Conservation (phyloP, 2,329 filamentous ascomycete genomes). For the Penicillium sp. region DNA sequence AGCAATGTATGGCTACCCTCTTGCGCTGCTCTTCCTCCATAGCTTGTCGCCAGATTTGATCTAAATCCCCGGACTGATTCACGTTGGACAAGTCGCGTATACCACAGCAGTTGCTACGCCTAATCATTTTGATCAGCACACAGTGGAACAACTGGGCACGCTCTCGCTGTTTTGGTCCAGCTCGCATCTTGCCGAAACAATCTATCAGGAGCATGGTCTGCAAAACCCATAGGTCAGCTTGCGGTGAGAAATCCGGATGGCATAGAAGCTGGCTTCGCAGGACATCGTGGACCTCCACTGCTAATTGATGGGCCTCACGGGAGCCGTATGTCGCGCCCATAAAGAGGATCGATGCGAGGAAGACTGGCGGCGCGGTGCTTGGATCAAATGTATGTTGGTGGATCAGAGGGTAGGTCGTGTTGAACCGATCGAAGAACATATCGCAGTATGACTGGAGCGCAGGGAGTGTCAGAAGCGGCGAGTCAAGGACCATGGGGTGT, state of each 20-base stretch:
- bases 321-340: constrained; percentile 63
- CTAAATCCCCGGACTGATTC: constrained; percentile 41
- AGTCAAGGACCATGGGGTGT: constrained; percentile 47
- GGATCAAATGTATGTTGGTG: constrained; percentile 60
- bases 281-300: constrained; percentile 62
- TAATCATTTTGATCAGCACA: constrained; percentile 55
- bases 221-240: constrained; percentile 61
- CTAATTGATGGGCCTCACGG: constrained; percentile 60
- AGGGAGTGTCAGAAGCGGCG: constrained; percentile 52
- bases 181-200: constrained; percentile 64
- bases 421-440: constrained; percentile 62
- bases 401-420: constrained; percentile 60
- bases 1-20: constrained; percentile 60
- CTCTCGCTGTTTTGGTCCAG: constrained; percentile 63
- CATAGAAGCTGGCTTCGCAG: constrained; percentile 61
- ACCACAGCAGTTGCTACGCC: constrained; percentile 54
- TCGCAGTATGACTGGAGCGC: constrained; percentile 59
- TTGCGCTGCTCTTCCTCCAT: constrained; percentile 60
- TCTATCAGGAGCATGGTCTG: constrained; percentile 63
- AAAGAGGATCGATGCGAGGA: constrained; percentile 56
- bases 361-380: constrained; percentile 50
- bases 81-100: constrained; percentile 41
- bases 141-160: constrained; percentile 62
- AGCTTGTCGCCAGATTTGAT: constrained; percentile 54
- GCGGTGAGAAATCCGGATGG: constrained; percentile 56